Evolutionary conservation across 1,139 yeast species (phyloP), one percentile per base, ranked within the genome.

Genomic region (Yarrowia galli): DNA sequence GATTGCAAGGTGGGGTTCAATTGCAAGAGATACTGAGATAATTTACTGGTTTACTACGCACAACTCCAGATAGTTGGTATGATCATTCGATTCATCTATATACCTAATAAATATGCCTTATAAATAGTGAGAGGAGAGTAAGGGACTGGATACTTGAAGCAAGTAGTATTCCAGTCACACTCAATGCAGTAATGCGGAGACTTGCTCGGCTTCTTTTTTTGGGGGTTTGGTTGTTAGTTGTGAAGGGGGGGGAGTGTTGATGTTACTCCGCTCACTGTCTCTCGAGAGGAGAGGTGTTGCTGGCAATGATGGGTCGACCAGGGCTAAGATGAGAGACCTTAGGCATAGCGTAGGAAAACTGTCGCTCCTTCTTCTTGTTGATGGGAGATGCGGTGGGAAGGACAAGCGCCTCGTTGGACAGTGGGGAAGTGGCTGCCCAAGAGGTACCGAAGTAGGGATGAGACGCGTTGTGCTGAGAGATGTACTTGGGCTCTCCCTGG

Each of bases 321-420:
- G 64, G 64, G 32, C 64, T 58, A 9, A 58, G 38, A 9, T 58
- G 64, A 20, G 66, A 61, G 16, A 61, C 46, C 46, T 48, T 46
- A n/a, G 66, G 66, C 66, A 61, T 61, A 13, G 66, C 66, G 46
- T 61, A 61, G 66, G 66, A 61, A 46, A 61, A 61, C 56, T 61
- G 66, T 46, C 66, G 66, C 54, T 61, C 66, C 46, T 48, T 46
- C 66, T 61, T 61, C 66, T 61, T 61, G 56, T 46, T 35, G 46
- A 48, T 61, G 38, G 66, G 66, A 23, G 45, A 48, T 13, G 46
- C 56, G 54, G 66, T 61, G n/a, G 66, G 66, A 25, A 48, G 35
- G 8, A 61, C 66, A 25, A 61, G 66, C 40, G 54, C 56, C 54
- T 61, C 66, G 56, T 61, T 61, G 66, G 56, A 61, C 35, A 38